Evolutionary conservation across 108 stramenopile genomes (phyloP).

Genomic region (Cyclotella cryptica): DNA sequence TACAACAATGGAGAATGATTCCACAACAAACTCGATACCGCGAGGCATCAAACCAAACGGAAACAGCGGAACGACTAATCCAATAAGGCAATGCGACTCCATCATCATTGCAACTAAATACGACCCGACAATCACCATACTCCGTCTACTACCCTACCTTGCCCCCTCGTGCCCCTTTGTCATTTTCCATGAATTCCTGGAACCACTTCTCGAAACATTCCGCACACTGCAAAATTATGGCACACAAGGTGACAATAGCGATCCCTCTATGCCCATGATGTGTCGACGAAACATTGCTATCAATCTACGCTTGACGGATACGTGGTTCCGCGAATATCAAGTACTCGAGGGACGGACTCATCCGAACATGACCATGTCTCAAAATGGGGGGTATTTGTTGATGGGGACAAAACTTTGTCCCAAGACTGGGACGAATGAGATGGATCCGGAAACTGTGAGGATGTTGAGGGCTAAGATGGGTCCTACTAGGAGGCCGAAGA

Average conservation of each 20-base stretch:
- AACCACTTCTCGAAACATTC: slow-evolving; percentile 85
- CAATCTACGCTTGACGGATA: slow-evolving; percentile 83
- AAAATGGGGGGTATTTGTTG: slow-evolving; percentile 88
- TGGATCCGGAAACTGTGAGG: slow-evolving; percentile 66
- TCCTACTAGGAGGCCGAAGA: slow-evolving; percentile 61
- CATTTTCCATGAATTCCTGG: slow-evolving; percentile 87
- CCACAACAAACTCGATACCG: slow-evolving; percentile 9
- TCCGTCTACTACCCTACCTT: slow-evolving; percentile 77
- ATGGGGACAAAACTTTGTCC: slow-evolving; percentile 88
- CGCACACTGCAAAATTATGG: slow-evolving; percentile 65
- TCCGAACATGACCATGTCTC: slow-evolving; percentile 92
- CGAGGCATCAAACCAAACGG: background rate
- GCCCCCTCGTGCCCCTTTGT: slow-evolving; percentile 88
- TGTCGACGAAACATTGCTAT: slow-evolving; percentile 69
- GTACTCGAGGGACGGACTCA: slow-evolving; percentile 89
- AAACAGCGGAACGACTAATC: background rate
- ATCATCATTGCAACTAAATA: slow-evolving; percentile 77
- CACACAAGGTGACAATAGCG: slow-evolving; percentile 6
- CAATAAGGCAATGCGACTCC: slow-evolving; percentile 65
- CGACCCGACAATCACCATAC: slow-evolving; percentile 71
- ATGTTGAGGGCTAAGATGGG: slow-evolving; percentile 64
- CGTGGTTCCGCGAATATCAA: slow-evolving; percentile 93
- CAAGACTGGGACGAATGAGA: slow-evolving; percentile 75
- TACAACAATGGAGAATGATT: background rate
- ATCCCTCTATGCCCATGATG: slow-evolving; percentile 26